Conservation (phyloP, 2,329 filamentous ascomycete genomes). For the Lecanicillium sp. region DNA sequence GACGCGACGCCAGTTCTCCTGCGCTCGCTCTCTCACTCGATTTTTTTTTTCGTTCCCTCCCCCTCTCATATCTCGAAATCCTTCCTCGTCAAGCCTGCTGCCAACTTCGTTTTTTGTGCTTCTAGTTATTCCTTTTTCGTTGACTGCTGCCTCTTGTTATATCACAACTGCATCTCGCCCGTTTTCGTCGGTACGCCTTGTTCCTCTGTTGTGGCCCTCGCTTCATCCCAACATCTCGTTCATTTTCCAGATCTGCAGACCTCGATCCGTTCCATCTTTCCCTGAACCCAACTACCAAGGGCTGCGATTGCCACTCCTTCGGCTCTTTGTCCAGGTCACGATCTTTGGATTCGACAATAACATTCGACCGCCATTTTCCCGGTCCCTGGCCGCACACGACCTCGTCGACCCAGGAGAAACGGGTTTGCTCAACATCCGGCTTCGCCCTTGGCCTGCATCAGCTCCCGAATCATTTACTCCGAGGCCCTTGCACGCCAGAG, state of each 20-base stretch:
- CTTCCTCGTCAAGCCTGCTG: not conserved
- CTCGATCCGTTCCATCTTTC: not conserved
- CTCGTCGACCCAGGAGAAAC: not conserved
- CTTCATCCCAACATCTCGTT: not conserved
- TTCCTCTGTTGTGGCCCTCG: not conserved
- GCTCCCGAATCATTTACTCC: not conserved
- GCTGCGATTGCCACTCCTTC: too few species aligned
- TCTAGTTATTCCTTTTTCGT: not conserved
- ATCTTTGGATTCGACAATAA: too few species aligned
- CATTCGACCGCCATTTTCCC: too few species aligned
- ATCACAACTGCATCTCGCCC: not conserved
- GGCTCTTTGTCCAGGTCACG: too few species aligned
- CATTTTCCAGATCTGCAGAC: not conserved
- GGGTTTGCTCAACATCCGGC: not conserved
- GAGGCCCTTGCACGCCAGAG: not conserved
- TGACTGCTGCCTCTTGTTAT: not conserved
- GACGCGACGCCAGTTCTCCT: conserved; percentile 9
- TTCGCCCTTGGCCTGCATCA: not conserved
- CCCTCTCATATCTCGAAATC: conserved; percentile 5
- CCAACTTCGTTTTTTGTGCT: not conserved
- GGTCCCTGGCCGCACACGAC: not conserved
- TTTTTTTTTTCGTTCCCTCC: conserved; percentile 14
- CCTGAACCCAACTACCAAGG: too few species aligned
- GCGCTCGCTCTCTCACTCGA: not conserved
- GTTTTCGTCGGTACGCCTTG: not conserved